Evolutionary conservation across 768 basidiomycete species (phyloP), one percentile per base, ranked within the genome.

Genomic region (Porpolomopsis calyptriformis): DNA sequence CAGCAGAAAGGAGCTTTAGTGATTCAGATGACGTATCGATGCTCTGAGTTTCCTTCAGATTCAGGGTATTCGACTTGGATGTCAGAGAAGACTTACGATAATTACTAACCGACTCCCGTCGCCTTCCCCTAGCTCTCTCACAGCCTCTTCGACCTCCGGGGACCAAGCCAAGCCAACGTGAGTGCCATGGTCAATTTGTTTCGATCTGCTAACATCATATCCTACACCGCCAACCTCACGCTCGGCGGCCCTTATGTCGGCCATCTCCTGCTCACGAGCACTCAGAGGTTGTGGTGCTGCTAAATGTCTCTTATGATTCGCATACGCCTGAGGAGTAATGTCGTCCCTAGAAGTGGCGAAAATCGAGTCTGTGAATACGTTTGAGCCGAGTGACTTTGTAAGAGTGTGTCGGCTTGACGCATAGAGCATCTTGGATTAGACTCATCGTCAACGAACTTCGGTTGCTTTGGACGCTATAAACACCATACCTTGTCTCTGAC

Each of bases 261-360:
- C 82, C 50, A 94, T 71, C 59, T 93, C 91, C 49, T 80, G 74
- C 62, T 97, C 93, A 25, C 82, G 74, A 0, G 77, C 74, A 31
- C 82, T 89, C 54, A 96, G 70, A 1, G 92, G 94, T 50, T 86
- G 74, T 2, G 89, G 85, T 0, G 89, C 85, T 25, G 75, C 67
- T 40, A 76, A 60, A 57, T 90, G 85, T 12, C 69, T 74, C 48
- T 75, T 70, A 57, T 94, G 90, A 25, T 78, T 73, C 18, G 74
- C 72, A 54, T 94, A 92, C 0, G 85, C 78, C 39, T 75, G 73
- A 1, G 78, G 66, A 3, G 77, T 80, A 44, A 85, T 54, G 52
- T 88, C 82, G 10, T 64, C 66, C 58, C 79, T 85, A 44, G 74
- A 72, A 0, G 85, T 88, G 1, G 88, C 88, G 56, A 85, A 88